Evolutionary conservation across 2,329 filamentous ascomycete genomes (phyloP).

Genomic region (Pyrenophora graminea): DNA sequence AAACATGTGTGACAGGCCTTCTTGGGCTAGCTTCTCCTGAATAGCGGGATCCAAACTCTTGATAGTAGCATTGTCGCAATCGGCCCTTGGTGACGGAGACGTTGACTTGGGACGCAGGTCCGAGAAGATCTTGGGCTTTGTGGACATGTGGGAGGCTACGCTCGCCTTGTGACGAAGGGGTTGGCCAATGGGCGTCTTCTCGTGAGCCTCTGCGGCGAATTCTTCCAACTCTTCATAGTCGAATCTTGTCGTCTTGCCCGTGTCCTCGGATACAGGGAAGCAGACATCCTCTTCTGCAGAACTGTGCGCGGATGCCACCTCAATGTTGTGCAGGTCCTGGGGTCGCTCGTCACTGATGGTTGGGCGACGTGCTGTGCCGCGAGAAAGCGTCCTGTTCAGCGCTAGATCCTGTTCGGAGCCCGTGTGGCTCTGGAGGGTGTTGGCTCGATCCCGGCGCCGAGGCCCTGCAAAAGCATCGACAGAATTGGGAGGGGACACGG

Average conservation of each 20-base stretch:
- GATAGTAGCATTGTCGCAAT: conserved; percentile 36
- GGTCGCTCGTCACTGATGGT: conserved; percentile 65
- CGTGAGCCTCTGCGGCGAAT: conserved; percentile 70
- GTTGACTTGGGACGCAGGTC: conserved; percentile 60
- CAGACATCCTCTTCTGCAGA: conserved; percentile 86
- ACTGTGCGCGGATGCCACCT: conserved; percentile 66
- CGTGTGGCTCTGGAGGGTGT: conserved; percentile 64
- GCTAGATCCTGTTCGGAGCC: conserved; percentile 60
- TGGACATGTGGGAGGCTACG: conserved; percentile 48
- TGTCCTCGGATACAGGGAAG: conserved; percentile 73
- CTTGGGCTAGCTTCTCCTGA: conserved; percentile 52
- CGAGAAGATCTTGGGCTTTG: conserved; percentile 62
- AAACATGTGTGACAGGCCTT: conserved; percentile 43
- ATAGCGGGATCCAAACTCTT: conserved; percentile 38
- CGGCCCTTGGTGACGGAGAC: conserved; percentile 44
- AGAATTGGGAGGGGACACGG: conserved; percentile 88
- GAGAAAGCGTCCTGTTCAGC: conserved; percentile 72
- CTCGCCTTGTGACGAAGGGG: conserved; percentile 47
- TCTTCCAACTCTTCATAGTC: conserved; percentile 95
- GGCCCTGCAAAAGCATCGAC: conserved; percentile 96
- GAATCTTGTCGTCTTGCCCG: conserved; percentile 78
- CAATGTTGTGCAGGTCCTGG: conserved; percentile 62
- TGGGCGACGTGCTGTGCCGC: conserved; percentile 64
- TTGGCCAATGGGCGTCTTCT: conserved; percentile 53
- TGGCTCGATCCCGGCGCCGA: conserved; percentile 77